Base-by-base conservation (phyloP, 2,329 filamentous ascomycete genomes). In the Colletotrichum liriopes region DNA sequence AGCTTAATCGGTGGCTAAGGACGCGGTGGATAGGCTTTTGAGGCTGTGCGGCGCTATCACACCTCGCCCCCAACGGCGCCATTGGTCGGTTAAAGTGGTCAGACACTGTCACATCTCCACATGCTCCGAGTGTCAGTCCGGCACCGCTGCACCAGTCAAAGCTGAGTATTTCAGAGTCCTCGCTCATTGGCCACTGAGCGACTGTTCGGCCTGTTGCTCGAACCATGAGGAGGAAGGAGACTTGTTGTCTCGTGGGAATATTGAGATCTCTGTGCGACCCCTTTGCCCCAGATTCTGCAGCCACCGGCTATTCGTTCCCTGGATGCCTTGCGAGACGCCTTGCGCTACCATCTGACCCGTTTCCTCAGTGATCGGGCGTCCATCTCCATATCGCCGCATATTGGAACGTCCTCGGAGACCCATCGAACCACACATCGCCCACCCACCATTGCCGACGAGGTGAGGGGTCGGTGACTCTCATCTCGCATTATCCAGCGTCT, bases 251-350 rank as follows among this genome's bases (percentile, higher is more conserved):
- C 43, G 16, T 26, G 43, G 14, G 32, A 56, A 37, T 39, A 51
- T 3, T n/a, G 7, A 39, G 32, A 49, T 26, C 32, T 39, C 45
- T 29, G n/a, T 49, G 32, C n/a, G 20, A 49, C 45, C 43, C n/a
- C 35, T 54, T 29, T 29, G 39, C 29, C 51, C 62, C 39, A 20
- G 39, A 55, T 65, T 35, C 51, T 65, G 39, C 61, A 64, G 35
- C 47, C 41, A 47, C 37, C 26, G 39, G 45, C 26, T 7, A 37
- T 54, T 23, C 18, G 37, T 49, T 29, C 59, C 64, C 70, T 70
- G 70, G 60, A 59, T 41, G 70, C 70, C 70, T 72, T 47, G 60
- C 26, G 45, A 41, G 62, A 47, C 35, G 70, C 70, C 65, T 72
- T 58, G 65, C 65, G 56, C 52, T 59, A 58, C 64, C 18, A 20